Evolutionary conservation across 2,329 filamentous ascomycete genomes (phyloP).

Genomic region (Colletotrichum ledebouriae): DNA sequence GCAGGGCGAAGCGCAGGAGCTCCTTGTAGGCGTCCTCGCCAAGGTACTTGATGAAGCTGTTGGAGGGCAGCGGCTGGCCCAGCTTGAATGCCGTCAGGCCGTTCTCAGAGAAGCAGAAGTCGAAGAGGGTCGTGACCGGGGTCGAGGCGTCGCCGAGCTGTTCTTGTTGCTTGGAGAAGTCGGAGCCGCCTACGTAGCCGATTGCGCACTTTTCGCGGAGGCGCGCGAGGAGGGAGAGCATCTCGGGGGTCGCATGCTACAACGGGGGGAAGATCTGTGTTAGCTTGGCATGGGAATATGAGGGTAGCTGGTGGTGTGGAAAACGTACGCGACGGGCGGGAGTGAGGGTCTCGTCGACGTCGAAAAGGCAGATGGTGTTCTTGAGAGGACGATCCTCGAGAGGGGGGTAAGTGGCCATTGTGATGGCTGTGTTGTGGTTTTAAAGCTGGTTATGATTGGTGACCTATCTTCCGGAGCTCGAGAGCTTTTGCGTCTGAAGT

Average conservation of each 20-base stretch:
- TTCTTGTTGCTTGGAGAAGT: constrained; percentile 95
- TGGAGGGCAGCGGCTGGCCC: constrained; percentile 79
- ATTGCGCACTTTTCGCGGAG: constrained; percentile 91
- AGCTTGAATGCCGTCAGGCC: constrained; percentile 91
- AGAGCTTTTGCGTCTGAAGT: background rate
- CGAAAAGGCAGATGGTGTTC: constrained; percentile 95
- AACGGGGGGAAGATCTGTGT: too few species aligned
- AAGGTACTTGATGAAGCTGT: constrained; percentile 92
- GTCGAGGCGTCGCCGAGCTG: constrained; percentile 79
- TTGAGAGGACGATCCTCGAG: constrained; percentile 87
- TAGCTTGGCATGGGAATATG: background rate
- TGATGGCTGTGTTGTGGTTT: constrained; percentile 20
- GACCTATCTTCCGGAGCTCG: background rate
- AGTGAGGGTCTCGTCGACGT: constrained; percentile 94
- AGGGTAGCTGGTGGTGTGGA: constrained; percentile 28
- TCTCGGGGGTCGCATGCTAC: constrained; percentile 80
- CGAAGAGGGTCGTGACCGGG: constrained; percentile 88
- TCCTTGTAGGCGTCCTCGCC: constrained; percentile 87
- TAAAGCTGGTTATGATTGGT: background rate
- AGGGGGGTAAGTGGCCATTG: constrained; percentile 69
- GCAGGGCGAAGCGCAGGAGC: constrained; percentile 81
- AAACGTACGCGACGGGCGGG: constrained; percentile 80
- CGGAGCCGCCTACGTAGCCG: constrained; percentile 92
- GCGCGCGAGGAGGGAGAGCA: constrained; percentile 82
- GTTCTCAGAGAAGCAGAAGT: constrained; percentile 98